Conservation (phyloP, 257 asterid genomes). For the Nicotiana undulata region DNA sequence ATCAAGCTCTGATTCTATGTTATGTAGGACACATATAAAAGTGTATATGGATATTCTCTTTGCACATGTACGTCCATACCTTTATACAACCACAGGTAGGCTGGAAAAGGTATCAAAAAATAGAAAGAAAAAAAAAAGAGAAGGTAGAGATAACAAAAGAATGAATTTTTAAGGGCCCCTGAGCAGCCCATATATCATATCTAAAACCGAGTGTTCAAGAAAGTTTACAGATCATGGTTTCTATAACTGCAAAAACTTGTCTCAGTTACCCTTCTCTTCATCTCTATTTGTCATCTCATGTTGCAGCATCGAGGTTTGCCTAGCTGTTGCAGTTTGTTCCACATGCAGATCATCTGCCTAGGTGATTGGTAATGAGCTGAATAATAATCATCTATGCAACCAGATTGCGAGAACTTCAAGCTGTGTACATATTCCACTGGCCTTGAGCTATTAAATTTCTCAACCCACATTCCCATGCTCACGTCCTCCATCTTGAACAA, state of each 20-base stretch:
- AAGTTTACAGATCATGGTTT: slow-evolving; percentile 30
- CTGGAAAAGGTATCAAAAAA: background rate
- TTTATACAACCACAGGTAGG: slow-evolving; percentile 22
- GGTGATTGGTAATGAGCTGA: slow-evolving; percentile 95
- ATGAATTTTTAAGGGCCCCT: background rate
- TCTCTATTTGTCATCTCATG: slow-evolving; percentile 48
- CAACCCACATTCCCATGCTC: slow-evolving; percentile 97
- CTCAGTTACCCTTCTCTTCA: slow-evolving; percentile 1
- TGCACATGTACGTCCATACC: slow-evolving; percentile 11
- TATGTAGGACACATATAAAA: background rate
- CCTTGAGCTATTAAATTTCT: slow-evolving; percentile 49
- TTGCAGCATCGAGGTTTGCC: slow-evolving; percentile 75
- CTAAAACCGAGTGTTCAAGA: background rate
- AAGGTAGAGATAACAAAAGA: background rate
- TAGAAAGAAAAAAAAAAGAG: background rate
- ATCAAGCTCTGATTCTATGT: background rate
- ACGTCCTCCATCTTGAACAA: slow-evolving; percentile 96
- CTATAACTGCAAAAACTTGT: slow-evolving; percentile 41
- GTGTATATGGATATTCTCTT: background rate
- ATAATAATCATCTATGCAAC: slow-evolving; percentile 72
- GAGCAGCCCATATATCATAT: slow-evolving; percentile 15
- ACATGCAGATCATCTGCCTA: slow-evolving; percentile 81
- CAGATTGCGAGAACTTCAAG: slow-evolving; percentile 85
- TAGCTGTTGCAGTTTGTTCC: slow-evolving; percentile 56
- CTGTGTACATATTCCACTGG: slow-evolving; percentile 73